Base-by-base conservation (phyloP, 805 yeast genomes). In the Candida taoyuanica region DNA sequence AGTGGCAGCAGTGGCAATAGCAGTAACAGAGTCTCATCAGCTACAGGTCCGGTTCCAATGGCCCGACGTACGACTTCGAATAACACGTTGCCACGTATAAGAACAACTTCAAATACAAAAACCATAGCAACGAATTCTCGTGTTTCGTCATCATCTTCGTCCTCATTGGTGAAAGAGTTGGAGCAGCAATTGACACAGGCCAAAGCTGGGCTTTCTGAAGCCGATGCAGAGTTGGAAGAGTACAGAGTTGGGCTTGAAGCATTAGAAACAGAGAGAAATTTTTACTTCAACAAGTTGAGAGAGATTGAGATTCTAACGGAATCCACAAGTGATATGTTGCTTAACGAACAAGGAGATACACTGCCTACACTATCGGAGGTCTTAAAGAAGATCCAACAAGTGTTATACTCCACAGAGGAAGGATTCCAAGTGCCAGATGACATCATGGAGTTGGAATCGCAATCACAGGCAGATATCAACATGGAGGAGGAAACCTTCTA, bases 231-330 rank as follows among this genome's bases (percentile, higher is more conserved):
- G 47, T 49, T 76, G 15, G 68, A 67, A 13, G 85, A 81, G 46
- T 71, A 73, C 47, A 71, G 70, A 42, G 67, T 73, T 17, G 76
- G 81, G 12, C 73, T 81, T 16, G 84, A 79, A 34, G 75, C 80
- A 12, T 64, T 86, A 34, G 85, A 81, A 52, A 74, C 84, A 1
- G 97, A 93, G 58, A 76, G 98, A 46, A 84, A 85, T 59, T 87
- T 91, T 54, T 93, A 93, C 60, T 91, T 85, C 63, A 80, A 83
- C 53, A 93, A 91, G 62, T 67, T 93, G 37, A 73, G 96, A 46
- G 95, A 85, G 42, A 85, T 93, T 39, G 98, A 93, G 60, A 76
- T 86, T 19, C 63, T 89, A 33, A 74, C 82, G 18, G 87, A 83
- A 53, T 73, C 80, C 17, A 69, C 78, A 9, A 71, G 68, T 36